These are phyloP conservation scores for Persicaria tinctoria DNA, from an alignment of 148 eudicot genomes.

Conservation along the genomic window DNA sequence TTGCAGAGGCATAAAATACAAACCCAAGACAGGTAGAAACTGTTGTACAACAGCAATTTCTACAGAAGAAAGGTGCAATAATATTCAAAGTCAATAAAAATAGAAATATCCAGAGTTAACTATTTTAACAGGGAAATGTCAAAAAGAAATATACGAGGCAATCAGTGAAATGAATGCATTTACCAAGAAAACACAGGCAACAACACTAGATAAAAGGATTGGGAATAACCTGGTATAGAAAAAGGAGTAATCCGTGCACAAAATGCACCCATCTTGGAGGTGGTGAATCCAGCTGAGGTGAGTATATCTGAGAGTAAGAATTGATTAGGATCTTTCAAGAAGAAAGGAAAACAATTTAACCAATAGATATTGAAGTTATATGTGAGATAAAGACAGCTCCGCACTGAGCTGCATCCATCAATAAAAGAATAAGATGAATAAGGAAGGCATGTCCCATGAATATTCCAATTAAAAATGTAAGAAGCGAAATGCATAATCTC, in stretches of 20 bases:
- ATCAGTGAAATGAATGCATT: background rate
- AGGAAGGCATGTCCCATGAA: background rate
- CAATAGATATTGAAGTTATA: too few species aligned
- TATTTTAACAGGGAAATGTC: background rate
- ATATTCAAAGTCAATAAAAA: background rate
- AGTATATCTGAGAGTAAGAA: slow-evolving; percentile 52
- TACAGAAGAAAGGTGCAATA: background rate
- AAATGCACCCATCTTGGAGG: slow-evolving; percentile 99
- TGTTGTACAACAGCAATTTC: too few species aligned
- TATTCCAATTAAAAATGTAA: background rate
- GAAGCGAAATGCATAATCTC: background rate
- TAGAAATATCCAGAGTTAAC: background rate
- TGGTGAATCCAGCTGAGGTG: slow-evolving; percentile 86
- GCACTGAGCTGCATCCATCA: background rate
- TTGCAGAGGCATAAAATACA: background rate
- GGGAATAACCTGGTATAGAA: slow-evolving; percentile 77
- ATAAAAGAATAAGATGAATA: background rate
- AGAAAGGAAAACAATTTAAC: too few species aligned
- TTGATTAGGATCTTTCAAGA: too few species aligned
- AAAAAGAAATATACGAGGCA: too few species aligned
- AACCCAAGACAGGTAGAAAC: too few species aligned
- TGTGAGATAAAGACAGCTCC: background rate
- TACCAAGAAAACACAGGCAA: background rate
- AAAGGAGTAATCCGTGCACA: slow-evolving; percentile 88
- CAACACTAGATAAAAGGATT: background rate